phyloP scores from a whole-genome alignment of 352 stramenopile genomes.

The Phytophthora ohioensis region DNA sequence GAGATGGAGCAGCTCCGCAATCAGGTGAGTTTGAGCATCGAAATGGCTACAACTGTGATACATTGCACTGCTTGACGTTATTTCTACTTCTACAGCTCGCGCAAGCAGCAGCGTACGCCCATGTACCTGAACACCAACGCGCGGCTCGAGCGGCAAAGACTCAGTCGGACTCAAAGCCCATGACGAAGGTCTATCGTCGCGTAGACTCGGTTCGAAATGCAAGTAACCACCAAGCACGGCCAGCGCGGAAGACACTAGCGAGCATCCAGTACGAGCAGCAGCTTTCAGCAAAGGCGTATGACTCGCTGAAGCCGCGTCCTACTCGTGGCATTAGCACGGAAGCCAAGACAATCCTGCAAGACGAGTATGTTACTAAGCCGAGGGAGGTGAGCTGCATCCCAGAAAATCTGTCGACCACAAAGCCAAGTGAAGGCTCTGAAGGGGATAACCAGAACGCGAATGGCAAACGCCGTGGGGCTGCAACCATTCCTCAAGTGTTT shows the following conservation, averaged over 20 bases:
- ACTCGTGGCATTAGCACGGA: slow-evolving; percentile 45
- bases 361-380: slow-evolving; percentile 73
- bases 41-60: slow-evolving; percentile 6
- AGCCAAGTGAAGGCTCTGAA: slow-evolving; percentile 16
- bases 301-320: slow-evolving; percentile 40
- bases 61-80: background rate
- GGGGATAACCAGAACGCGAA: slow-evolving; percentile 24
- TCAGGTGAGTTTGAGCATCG: slow-evolving; percentile 38
- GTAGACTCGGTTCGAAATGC: slow-evolving; percentile 29
- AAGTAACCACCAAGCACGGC: slow-evolving; percentile 14
- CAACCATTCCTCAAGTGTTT: slow-evolving; percentile 74
- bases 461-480: slow-evolving; percentile 54
- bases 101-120: slow-evolving; percentile 64
- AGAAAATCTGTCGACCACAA: slow-evolving; percentile 33
- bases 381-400: slow-evolving; percentile 69
- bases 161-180: slow-evolving; percentile 45
- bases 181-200: slow-evolving; percentile 66
- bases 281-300: slow-evolving; percentile 44
- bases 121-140: slow-evolving; percentile 40
- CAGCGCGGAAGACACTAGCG: slow-evolving; percentile 62
- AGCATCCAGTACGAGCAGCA: slow-evolving; percentile 73
- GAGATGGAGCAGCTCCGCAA: slow-evolving; percentile 75
- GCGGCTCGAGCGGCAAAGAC: slow-evolving; percentile 22
- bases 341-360: slow-evolving; percentile 71
- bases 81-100: slow-evolving; percentile 47